Conservation (phyloP, 805 yeast species). For the Zygosaccharomyces bisporus region DNA sequence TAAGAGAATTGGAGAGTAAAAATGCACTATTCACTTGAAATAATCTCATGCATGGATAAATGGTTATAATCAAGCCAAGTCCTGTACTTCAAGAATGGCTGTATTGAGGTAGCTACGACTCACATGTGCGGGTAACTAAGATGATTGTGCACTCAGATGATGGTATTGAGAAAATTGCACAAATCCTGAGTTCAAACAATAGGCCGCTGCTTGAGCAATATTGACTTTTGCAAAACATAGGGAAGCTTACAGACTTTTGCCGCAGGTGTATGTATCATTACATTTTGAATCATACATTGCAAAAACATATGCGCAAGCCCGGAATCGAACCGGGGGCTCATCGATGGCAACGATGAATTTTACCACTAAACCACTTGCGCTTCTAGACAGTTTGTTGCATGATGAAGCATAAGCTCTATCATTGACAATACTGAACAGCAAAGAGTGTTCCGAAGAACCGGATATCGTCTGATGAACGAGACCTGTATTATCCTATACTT, state of each 20-base stretch:
- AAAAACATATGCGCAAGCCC: slow-evolving; percentile 28
- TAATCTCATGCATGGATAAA: neutral
- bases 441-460: too few species aligned
- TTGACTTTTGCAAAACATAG: too few species aligned
- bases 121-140: neutral
- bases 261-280: too few species aligned
- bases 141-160: neutral
- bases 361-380: slow-evolving; percentile 31
- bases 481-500: too few species aligned
- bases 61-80: neutral
- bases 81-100: neutral
- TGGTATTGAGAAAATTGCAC: neutral
- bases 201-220: too few species aligned
- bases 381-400: too few species aligned
- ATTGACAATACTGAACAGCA: too few species aligned
- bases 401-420: too few species aligned
- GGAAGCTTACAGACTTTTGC: too few species aligned
- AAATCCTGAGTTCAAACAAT: too few species aligned
- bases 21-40: neutral
- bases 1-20: neutral
- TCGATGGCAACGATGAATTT: slow-evolving; percentile 33
- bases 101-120: neutral
- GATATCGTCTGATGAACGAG: too few species aligned
- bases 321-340: slow-evolving; percentile 35
- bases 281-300: neutral